These are phyloP conservation scores for Aspergillus oerlinghausenensis DNA, from an alignment of 2,329 filamentous ascomycete species.

Conservation along the genomic window DNA sequence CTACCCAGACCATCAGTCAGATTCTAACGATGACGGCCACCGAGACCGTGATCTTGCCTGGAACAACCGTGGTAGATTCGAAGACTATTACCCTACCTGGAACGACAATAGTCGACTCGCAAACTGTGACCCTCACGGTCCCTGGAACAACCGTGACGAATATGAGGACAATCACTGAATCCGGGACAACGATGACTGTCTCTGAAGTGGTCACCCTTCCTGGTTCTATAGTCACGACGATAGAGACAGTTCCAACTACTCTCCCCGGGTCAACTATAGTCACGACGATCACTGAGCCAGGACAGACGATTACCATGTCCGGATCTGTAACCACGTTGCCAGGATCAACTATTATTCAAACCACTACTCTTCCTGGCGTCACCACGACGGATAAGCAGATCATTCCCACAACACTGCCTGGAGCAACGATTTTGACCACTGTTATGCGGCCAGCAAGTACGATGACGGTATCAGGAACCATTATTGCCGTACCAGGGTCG, in stretches of 20 bases:
- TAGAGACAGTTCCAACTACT: not conserved
- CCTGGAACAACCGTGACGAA: not conserved
- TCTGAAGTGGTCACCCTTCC: conserved; percentile 2
- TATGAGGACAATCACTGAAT: not conserved
- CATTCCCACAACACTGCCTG: not conserved
- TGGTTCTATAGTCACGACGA: not conserved
- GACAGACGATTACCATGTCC: not conserved
- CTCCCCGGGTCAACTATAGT: not conserved
- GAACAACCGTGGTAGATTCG: not conserved
- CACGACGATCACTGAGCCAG: not conserved
- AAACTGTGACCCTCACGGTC: not conserved
- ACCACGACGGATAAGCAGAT: not conserved
- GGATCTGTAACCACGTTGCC: conserved; percentile 11
- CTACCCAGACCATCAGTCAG: not conserved
- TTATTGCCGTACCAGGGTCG: not conserved
- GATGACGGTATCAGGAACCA: not conserved
- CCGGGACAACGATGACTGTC: conserved; percentile 5
- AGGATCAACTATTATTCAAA: conserved; percentile 8
- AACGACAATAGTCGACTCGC: not conserved
- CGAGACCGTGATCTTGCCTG: not conserved
- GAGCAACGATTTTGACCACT: not conserved
- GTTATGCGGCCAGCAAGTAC: not conserved
- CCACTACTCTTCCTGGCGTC: not conserved
- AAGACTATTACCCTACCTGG: not conserved
- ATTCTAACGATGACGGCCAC: not conserved